phyloP scores from a whole-genome alignment of 805 yeast species.

The Spathaspora arborariae region DNA sequence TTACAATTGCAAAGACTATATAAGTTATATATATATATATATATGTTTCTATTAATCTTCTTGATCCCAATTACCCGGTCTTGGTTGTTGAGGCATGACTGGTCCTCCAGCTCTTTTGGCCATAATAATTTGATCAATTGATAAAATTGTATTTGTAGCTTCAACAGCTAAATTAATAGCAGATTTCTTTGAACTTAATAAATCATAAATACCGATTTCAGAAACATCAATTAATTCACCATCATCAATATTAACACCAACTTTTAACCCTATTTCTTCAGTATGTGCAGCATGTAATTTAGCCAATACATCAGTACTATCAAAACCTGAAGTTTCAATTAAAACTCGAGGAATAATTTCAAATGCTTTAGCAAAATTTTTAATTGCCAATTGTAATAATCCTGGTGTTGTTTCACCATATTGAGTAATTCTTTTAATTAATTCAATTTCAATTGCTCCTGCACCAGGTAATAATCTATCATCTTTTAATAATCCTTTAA shows the following conservation, averaged over 20 bases:
- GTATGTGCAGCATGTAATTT: slow-evolving; percentile 86
- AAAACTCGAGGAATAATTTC: slow-evolving; percentile 90
- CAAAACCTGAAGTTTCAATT: slow-evolving; percentile 93
- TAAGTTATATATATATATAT: neutral
- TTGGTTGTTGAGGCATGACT: slow-evolving; percentile 75
- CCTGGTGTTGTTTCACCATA: slow-evolving; percentile 96
- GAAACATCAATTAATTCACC: slow-evolving; percentile 69
- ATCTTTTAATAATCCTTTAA: slow-evolving; percentile 86
- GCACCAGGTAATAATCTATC: slow-evolving; percentile 86
- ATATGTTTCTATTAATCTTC: slow-evolving; percentile 51
- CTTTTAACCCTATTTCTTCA: slow-evolving; percentile 33
- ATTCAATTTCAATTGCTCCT: slow-evolving; percentile 89
- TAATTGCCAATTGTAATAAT: slow-evolving; percentile 85
- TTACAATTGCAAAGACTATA: slow-evolving; percentile 45
- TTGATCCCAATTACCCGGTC: slow-evolving; percentile 95
- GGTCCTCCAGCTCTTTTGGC: slow-evolving; percentile 99
- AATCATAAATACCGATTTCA: slow-evolving; percentile 70
- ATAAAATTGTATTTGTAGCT: slow-evolving; percentile 84
- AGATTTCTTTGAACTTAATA: slow-evolving; percentile 72
- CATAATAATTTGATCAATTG: slow-evolving; percentile 97
- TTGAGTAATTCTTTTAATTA: slow-evolving; percentile 71
- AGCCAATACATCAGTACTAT: slow-evolving; percentile 85
- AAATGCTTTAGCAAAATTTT: slow-evolving; percentile 89
- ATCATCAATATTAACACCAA: slow-evolving; percentile 77
- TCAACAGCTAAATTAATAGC: slow-evolving; percentile 94